phyloP scores from a whole-genome alignment of 2,329 filamentous ascomycete species.

The Alternaria infectoria region DNA sequence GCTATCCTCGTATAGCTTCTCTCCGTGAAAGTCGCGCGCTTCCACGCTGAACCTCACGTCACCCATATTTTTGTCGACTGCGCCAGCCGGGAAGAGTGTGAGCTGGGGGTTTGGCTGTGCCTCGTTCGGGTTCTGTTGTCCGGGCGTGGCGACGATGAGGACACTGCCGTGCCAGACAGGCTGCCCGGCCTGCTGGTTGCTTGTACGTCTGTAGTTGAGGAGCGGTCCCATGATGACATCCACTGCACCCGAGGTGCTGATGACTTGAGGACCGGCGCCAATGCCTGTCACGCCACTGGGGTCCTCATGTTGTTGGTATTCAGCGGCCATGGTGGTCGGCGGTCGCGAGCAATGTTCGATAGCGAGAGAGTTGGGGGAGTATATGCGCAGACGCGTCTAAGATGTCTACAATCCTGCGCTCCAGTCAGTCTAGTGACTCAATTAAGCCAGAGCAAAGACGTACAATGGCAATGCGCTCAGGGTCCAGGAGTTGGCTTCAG shows the following conservation, averaged over 20 bases:
- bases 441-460: constrained; percentile 9
- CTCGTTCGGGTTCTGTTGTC: constrained; percentile 53
- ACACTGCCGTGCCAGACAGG: constrained; percentile 83
- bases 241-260: constrained; percentile 49
- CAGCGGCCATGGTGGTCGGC: neutral
- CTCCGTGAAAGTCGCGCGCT: constrained; percentile 51
- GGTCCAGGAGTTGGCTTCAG: constrained; percentile 7
- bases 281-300: constrained; percentile 44
- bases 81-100: constrained; percentile 60
- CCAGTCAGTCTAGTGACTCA: constrained; percentile 18
- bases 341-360: neutral
- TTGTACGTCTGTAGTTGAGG: constrained; percentile 79
- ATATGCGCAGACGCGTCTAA: constrained; percentile 5
- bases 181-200: constrained; percentile 55
- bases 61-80: constrained; percentile 30
- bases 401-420: constrained; percentile 1
- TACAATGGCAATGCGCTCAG: constrained; percentile 23
- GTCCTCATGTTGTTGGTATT: constrained; percentile 23
- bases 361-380: neutral
- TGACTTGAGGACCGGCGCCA: constrained; percentile 52
- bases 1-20: constrained; percentile 67
- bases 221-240: constrained; percentile 75
- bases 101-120: constrained; percentile 60
- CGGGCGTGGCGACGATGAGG: constrained; percentile 78
- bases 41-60: constrained; percentile 33